phyloP scores from a whole-genome alignment of 441 rosid species.

The Gossypium schwendimanii region DNA sequence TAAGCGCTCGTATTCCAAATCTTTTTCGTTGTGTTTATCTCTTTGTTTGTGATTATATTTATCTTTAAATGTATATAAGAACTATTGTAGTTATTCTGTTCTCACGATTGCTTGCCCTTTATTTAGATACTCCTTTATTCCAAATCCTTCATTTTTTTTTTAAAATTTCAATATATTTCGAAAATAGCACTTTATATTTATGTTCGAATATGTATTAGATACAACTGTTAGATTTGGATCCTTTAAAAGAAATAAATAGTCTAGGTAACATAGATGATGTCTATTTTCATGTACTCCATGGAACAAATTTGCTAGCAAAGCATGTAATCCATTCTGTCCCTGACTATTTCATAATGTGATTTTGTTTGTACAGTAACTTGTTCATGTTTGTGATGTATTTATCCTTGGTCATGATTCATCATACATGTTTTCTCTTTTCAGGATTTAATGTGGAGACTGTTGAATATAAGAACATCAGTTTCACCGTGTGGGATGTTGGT shows the following conservation, averaged over 20 bases:
- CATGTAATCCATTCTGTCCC: neutral
- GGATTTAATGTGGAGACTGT: constrained; percentile 79
- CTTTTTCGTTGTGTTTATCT: neutral
- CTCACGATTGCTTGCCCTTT: neutral
- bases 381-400: neutral
- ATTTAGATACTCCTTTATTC: too few species aligned
- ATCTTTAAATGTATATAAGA: neutral
- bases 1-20: constrained; percentile 16
- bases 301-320: neutral
- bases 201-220: neutral
- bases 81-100: neutral
- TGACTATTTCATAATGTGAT: neutral
- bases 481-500: constrained; percentile 87
- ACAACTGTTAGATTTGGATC: neutral
- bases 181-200: neutral
- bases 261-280: neutral
- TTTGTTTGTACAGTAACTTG: neutral
- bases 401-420: neutral
- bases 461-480: constrained; percentile 78
- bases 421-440: constrained; percentile 15
- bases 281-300: neutral
- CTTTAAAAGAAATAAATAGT: neutral
- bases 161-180: neutral
- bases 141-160: neutral
- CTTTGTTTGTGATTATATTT: neutral